Evolutionary conservation across 2,329 filamentous ascomycete genomes (phyloP), one percentile per base, ranked within the genome.

Genomic region (Colletotrichum limetticola): DNA sequence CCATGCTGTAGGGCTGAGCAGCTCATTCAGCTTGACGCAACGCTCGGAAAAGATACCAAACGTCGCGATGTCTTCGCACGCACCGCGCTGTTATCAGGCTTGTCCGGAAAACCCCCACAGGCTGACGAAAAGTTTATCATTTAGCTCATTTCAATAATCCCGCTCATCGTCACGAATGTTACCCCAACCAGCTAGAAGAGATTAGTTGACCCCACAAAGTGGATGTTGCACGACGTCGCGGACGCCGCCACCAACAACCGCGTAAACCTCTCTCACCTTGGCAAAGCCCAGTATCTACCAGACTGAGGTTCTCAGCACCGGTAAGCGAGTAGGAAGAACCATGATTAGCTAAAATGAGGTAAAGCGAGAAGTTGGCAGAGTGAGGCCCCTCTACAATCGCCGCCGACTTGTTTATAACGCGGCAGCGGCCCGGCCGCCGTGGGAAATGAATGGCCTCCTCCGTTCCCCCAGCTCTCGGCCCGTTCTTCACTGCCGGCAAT

Each of bases 171-270:
- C 60, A 69, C 46, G 5, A 61, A 70, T 70, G 66, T 52, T 37
- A 65, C 56, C 32, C 42, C 55, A 56, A 55, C 32, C 30, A 56
- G 70, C 42, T 37, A 35, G 60, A 53, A 53, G 71, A 73, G 42
- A 71, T 73, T 73, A 49, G 46, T 8, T 4, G 24, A 66, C 66
- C 30, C 71, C 71, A 66, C 66, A 73, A 71, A 65, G 71, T 73
- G 71, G 71, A 70, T 71, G 55, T 66, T 61, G 46, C 71, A 65
- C 66, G 71, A 73, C 71, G 71, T 70, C 71, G 71, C 60, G 26
- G 30, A 60, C 53, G 35, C 35, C 60, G 60, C 70, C 66, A 60
- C 55, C 70, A 58, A 61, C 56, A 61, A 19, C 35, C 60, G 55
- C 61, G 61, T 30, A 56, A 46, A 11, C 59, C 32, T 60, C 46